Evolutionary conservation across 306 rosid species (phyloP).

Genomic region (Cajanus cajan): DNA sequence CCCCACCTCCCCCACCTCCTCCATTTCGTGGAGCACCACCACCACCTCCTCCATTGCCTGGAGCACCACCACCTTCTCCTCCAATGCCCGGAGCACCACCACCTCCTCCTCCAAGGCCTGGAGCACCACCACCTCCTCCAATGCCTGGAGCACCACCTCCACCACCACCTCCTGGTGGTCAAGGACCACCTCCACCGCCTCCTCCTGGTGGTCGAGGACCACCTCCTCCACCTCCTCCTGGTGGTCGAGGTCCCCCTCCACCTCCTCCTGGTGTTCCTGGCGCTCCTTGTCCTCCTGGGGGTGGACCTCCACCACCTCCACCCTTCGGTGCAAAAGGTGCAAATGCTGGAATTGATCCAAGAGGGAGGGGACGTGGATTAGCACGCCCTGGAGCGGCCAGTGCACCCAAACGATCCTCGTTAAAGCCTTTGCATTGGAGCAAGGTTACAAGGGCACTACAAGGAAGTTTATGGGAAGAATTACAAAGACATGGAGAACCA

Average conservation of each 20-base stretch:
- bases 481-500: conserved; percentile 80
- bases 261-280: conserved; percentile 49
- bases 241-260: conserved; percentile 48
- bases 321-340: conserved; percentile 58
- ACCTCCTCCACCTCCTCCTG: conserved; percentile 53
- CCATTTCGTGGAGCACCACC: background rate
- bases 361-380: conserved; percentile 91
- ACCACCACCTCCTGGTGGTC: conserved; percentile 34
- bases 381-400: conserved; percentile 55
- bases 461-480: conserved; percentile 99
- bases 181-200: conserved; percentile 48
- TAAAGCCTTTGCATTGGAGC: conserved; percentile 96
- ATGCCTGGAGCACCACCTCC: conserved; percentile 18
- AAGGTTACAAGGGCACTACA: conserved; percentile 88
- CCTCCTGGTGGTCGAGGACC: conserved; percentile 46
- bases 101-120: background rate
- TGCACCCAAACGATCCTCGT: conserved; percentile 67
- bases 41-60: background rate
- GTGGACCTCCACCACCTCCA: conserved; percentile 73
- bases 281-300: conserved; percentile 61
- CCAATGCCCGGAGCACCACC: conserved; percentile 11
- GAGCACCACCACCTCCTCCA: background rate
- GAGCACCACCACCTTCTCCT: conserved; percentile 38
- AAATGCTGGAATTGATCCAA: conserved; percentile 44
- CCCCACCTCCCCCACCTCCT: background rate